Conservation (phyloP, 495 filamentous ascomycete species). For the Aspergillus nanangensis region DNA sequence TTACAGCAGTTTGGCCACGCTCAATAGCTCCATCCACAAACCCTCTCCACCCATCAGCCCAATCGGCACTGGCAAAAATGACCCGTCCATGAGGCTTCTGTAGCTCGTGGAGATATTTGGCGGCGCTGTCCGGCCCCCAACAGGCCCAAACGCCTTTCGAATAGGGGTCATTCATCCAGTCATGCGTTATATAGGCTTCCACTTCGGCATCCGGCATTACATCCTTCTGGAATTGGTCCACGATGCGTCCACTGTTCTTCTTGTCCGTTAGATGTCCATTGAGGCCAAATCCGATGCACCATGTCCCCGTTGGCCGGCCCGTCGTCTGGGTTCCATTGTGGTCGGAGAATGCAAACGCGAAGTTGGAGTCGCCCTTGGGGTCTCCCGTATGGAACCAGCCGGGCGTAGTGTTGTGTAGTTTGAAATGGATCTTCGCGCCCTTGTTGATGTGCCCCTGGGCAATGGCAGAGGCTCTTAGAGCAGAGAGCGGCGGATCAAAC, state of each 20-base stretch:
- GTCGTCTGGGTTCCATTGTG: constrained; percentile 17
- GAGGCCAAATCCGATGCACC: constrained; percentile 19
- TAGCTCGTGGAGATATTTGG: constrained; percentile 13
- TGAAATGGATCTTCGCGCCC: constrained; percentile 22
- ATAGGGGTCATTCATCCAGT: constrained; percentile 28
- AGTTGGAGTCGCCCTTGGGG: constrained; percentile 6
- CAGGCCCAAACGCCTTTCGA: constrained; percentile 21
- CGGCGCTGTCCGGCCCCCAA: constrained; percentile 12
- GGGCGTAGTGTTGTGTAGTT: constrained; percentile 7
- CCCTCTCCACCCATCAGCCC: constrained; percentile 23
- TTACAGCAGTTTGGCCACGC: constrained; percentile 10
- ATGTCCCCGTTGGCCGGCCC: constrained; percentile 14
- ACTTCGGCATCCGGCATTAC: constrained; percentile 11
- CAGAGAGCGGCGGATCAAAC: constrained; percentile 18
- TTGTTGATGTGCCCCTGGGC: constrained; percentile 20
- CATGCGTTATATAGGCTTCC: constrained; percentile 18
- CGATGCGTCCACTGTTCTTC: constrained; percentile 7
- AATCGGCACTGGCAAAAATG: constrained; percentile 21
- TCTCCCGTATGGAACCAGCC: constrained; percentile 7
- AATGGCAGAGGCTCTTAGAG: constrained; percentile 14
- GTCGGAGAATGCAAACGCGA: constrained; percentile 18
- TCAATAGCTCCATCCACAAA: constrained; percentile 28
- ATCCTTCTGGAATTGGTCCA: constrained; percentile 1
- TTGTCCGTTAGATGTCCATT: constrained; percentile 13
- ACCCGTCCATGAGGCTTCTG: constrained; percentile 15